Conservation (phyloP, 257 asterid species). For the Phtheirospermum japonicum region DNA sequence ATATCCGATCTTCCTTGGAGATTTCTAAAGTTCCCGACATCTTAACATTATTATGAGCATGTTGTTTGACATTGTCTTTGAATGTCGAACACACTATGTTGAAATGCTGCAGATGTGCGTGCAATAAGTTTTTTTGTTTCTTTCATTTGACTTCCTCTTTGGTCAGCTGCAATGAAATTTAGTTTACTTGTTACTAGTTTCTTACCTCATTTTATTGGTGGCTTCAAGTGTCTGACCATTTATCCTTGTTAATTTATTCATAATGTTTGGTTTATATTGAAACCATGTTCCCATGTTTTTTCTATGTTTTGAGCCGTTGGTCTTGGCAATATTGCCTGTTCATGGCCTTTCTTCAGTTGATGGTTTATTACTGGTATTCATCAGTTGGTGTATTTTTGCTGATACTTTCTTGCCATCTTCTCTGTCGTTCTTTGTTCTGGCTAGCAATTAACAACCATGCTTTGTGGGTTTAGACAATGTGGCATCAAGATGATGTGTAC, state of each 20-base stretch:
- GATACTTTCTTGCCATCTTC: background rate
- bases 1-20: background rate
- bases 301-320: background rate
- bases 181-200: too few relatives aligned
- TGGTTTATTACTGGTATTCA: background rate
- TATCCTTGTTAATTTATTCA: background rate
- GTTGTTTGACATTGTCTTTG: conserved; percentile 3
- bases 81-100: background rate
- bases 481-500: too few relatives aligned
- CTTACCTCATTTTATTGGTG: too few relatives aligned
- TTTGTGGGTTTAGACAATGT: background rate
- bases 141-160: background rate
- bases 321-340: background rate
- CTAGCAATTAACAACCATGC: background rate
- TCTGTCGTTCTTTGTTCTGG: background rate
- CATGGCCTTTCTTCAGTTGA: background rate
- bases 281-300: background rate
- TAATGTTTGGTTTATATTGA: conserved; percentile 1
- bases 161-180: background rate
- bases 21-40: background rate
- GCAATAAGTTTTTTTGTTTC: too few relatives aligned
- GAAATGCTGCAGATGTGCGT: conserved; percentile 6
- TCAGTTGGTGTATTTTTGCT: background rate
- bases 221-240: background rate
- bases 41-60: background rate